These are phyloP conservation scores for Marvania coccoides DNA, from an alignment of 139 green algal species.

Conservation along the genomic window DNA sequence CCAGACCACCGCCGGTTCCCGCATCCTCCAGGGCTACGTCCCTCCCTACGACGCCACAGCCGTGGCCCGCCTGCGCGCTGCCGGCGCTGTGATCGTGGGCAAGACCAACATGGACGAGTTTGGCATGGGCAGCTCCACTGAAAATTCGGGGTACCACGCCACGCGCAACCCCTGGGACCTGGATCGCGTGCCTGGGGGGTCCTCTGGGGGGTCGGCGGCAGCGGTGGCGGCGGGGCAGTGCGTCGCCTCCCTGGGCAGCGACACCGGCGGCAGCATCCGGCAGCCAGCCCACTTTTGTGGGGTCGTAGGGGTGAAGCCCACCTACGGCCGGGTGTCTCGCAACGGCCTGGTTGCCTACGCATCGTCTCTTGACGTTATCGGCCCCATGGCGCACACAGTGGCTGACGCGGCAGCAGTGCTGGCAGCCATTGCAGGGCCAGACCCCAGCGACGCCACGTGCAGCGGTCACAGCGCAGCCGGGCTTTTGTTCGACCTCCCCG, in stretches of 20 bases:
- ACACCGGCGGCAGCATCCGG: conserved; percentile 92
- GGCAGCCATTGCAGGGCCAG: conserved; percentile 58
- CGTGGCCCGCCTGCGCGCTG: conserved; percentile 53
- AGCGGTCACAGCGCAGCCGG: conserved; percentile 20
- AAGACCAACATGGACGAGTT: conserved; percentile 99
- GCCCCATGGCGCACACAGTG: conserved; percentile 69
- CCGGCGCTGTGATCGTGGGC: conserved; percentile 83
- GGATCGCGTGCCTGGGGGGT: conserved; percentile 82
- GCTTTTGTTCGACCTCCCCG: conserved; percentile 39
- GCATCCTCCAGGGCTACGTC: conserved; percentile 60
- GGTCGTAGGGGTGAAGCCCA: conserved; percentile 95
- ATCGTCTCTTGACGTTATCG: conserved; percentile 86
- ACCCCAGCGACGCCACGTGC: conserved; percentile 62
- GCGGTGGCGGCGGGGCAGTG: conserved; percentile 79
- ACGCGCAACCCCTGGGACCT: conserved; percentile 76
- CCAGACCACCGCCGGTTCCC: conserved; percentile 78
- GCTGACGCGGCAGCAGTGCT: conserved; percentile 83
- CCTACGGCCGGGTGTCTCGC: conserved; percentile 85
- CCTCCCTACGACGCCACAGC: conserved; percentile 70
- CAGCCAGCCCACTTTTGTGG: conserved; percentile 95
- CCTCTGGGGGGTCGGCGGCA: conserved; percentile 87
- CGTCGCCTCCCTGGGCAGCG: conserved; percentile 70
- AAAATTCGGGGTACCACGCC: conserved; percentile 70
- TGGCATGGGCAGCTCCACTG: conserved; percentile 92
- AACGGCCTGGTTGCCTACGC: conserved; percentile 92